Percentiles rank a stretch among this genome's conserved stretches.
Evolutionary conservation across 306 rosid genomes (phyloP).

Genomic region (Corylus americana): DNA sequence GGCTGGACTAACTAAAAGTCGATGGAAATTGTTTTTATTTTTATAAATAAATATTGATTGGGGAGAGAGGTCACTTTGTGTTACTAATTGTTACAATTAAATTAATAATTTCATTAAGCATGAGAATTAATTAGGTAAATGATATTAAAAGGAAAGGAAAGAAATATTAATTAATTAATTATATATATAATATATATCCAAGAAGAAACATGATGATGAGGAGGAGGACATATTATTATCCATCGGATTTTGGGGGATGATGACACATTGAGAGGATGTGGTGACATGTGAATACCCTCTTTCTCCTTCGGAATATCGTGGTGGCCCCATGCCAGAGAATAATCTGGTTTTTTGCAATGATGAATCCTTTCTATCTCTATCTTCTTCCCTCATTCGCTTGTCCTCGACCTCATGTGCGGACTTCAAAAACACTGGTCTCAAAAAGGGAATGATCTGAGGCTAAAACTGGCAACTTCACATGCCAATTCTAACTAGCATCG

Average conservation of each 20-base stretch:
- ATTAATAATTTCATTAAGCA: slow-evolving; percentile 4
- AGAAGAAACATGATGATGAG: slow-evolving; percentile 16
- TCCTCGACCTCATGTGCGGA: slow-evolving; percentile 37
- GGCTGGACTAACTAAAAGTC: slow-evolving; percentile 22
- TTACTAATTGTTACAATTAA: not conserved
- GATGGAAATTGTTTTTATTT: not conserved
- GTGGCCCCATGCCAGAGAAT: slow-evolving; percentile 74
- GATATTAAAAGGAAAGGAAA: not conserved
- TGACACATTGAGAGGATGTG: slow-evolving; percentile 51
- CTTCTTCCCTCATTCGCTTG: slow-evolving; percentile 29
- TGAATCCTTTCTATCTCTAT: slow-evolving; percentile 35
- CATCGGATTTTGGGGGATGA: slow-evolving; percentile 39
- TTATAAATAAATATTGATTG: not conserved
- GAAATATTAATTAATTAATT: not conserved
- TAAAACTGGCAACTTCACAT: too few species aligned
- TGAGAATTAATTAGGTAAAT: slow-evolving; percentile 22
- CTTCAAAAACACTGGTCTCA: slow-evolving; percentile 33
- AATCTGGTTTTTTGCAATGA: slow-evolving; percentile 61
- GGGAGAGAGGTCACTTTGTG: not conserved
- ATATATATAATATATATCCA: not conserved
- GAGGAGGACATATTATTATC: slow-evolving; percentile 31
- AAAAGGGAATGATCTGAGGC: not conserved
- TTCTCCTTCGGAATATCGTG: slow-evolving; percentile 46
- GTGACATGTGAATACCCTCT: slow-evolving; percentile 59
- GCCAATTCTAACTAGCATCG: too few species aligned